A percentile compares a stretch with the other conserved stretches of the same genome.
Evolutionary conservation across 2,329 filamentous ascomycete genomes (phyloP).

Genomic region (Phaeosphaeriaceae sp.): DNA sequence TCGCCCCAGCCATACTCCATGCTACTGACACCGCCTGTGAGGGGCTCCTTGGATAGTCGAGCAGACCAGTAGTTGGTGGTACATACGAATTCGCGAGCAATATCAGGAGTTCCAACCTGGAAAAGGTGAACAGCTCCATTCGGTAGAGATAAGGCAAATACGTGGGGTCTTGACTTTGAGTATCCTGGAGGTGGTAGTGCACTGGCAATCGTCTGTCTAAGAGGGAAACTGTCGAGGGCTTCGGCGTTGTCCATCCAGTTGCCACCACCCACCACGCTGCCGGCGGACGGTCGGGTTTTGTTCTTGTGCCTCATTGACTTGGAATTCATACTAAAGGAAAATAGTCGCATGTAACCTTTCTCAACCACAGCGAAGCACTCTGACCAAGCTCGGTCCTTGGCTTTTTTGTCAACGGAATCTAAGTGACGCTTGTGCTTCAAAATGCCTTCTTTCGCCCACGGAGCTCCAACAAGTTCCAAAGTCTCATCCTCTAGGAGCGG

Average conservation of each 20-base stretch:
- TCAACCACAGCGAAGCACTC: constrained; percentile 97
- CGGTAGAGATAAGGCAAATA: constrained; percentile 91
- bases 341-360: constrained; percentile 90
- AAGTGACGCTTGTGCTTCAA: constrained; percentile 96
- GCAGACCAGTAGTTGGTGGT: constrained; percentile 99
- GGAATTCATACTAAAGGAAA: constrained; percentile 82
- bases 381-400: constrained; percentile 92
- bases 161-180: constrained; percentile 85
- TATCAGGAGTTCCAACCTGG: constrained; percentile 93
- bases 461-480: constrained; percentile 88
- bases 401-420: constrained; percentile 86
- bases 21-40: constrained; percentile 92
- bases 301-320: constrained; percentile 76
- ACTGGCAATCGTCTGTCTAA: constrained; percentile 91
- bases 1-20: constrained; percentile 98
- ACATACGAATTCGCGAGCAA: constrained; percentile 90
- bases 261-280: constrained; percentile 83
- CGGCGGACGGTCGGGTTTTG: constrained; percentile 62
- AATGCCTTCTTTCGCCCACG: constrained; percentile 97
- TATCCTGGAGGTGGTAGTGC: constrained; percentile 90
- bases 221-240: constrained; percentile 81
- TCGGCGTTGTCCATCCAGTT: constrained; percentile 99
- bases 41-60: constrained; percentile 87
- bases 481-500: constrained; percentile 90
- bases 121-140: constrained; percentile 97